Base-by-base conservation (phyloP, 345 rosid species). In the Aurinia saxatilis region DNA sequence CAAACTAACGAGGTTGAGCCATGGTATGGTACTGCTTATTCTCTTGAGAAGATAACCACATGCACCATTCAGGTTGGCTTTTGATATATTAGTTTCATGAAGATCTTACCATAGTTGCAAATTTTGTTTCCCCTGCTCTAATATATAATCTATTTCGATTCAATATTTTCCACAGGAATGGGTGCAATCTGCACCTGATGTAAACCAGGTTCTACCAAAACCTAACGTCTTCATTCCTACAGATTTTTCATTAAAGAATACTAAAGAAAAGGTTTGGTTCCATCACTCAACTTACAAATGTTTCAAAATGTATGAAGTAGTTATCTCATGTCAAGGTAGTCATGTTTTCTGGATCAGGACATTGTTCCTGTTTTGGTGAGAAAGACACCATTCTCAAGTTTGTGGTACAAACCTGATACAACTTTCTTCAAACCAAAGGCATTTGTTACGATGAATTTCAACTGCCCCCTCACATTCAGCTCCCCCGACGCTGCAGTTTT, bases 391-490 rank as follows among this genome's bases (percentile, higher is more conserved):
- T 81, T 54, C 75, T 84, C 95, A 35, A 80, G 74, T 29, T 59
- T 86, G 52, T 88, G 96, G 96, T 84, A 77, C 77, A 88, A 81
- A 77, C 90, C 96, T 49, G 91, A 82, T 58, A 84, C 86, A 48
- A 70, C 60, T 57, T 82, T 91, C 82, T 80, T 56, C 60, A 72
- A 71, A n/a, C 96, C 98, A 2, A 88, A 88, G 73, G 91, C 91
- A 47, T 83, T 57, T 67, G 79, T 88, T 34, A 83, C 51, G 73
- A 80, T 91, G 66, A 78, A 81, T 52, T 88, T 91, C 73, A 80
- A 71, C 75, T 88, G 88, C 57, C 92, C 98, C 62, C 68, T 70
- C 47, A 79, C 85, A 66, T 55, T 71, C 57, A 70, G 6, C 76
- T 86, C 92, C 72, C 87, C 96, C 13, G 87, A 83, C 57, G 75